Base-by-base conservation (phyloP, 305 asterid genomes). In the Fraxinus sp. region DNA sequence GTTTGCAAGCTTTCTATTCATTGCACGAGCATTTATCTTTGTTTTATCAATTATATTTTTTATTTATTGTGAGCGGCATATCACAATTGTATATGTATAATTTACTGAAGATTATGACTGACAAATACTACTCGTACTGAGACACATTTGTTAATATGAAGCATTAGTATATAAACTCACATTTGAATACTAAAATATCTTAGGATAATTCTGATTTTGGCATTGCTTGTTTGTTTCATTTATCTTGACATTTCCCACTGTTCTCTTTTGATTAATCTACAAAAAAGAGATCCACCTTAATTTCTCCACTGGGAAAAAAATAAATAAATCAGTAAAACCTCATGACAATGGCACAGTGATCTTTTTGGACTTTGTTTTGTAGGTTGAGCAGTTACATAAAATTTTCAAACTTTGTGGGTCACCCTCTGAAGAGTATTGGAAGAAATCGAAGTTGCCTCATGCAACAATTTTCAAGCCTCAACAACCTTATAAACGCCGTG, bases 381-480 rank as follows among this genome's bases (percentile, higher is more conserved):
- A 95, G 98, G 98, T 95, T 76, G 98, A 95, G 88, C 99, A 94
- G 88, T 84, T 95, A 39, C 99, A 95, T 88, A 92, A 89, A 81
- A 94, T 95, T 85, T 95, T 94, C 87, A 95, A 95, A 86, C 93
- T 95, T 68, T 95, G 98, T 81, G 98, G 98, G 59, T 93, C 98
- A 33, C 98, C 98, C 10, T 88, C 93, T 4, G 97, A 94, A 86
- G 97, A 95, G 85, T 94, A 94, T 80, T 95, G 99, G 99, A 93
- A 89, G 88, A 95, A 91, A 83, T 91, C 95, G 9, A 94, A 92
- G 89, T 88, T 95, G 87, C 97, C 97, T 18, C 91, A 92, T 83
- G 93, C 98, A 55, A 91, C 97, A 39, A 90, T 93, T 78, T 95
- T 95, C 88, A 95, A 95, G 88, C 98, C 98, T 76, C 97, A 92